Evolutionary conservation across 2,329 filamentous ascomycete species (phyloP), one percentile per base, ranked within the genome.

Genomic region (Aspergillus aculeatinus): DNA sequence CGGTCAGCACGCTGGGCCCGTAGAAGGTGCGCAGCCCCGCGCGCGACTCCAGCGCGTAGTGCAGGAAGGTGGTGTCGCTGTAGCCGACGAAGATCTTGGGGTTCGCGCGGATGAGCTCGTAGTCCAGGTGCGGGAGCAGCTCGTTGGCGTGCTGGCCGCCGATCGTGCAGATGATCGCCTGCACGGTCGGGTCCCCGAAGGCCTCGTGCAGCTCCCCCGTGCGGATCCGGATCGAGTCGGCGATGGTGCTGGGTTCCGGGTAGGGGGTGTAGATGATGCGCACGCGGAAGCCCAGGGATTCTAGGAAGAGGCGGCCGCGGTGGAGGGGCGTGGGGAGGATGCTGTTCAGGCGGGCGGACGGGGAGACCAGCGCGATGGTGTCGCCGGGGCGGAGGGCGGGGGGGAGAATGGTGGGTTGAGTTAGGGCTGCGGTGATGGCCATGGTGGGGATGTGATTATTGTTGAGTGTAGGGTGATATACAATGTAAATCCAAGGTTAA

Each of bases 71-170:
- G 54, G 70, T 72, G 53, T 74, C 72, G 2, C 65, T 70, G 53
- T 68, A 72, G 10, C 71, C 72, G 23, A 65, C 55, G 63, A 74
- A 73, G n/a, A 74, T 70, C 60, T 74, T 74, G 1, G 72, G 72
- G 48, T 73, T 62, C 0, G 49, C 19, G 23, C 49, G 58, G 21
- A 74, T 71, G 29, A 74, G 50, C 2, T 62, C 55, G 51, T 70
- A 74, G 51, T 74, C 67, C 2, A 74, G 62, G 27, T 65, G 60
- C 0, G 59, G 67, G 0, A 74, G 61, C 5, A 74, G 33, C 51
- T 73, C 70, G 33, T 71, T 72, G 16, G 64, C 63, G 23, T 57
- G 54, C 1, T 55, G 23, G 0, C 71, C 72, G 9, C 72, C 72
- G 19, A 68, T 65, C 1, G 65, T 71, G 58, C 63, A 68, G 10